A percentile compares a stretch with the other conserved stretches of the same genome.
These are phyloP conservation scores for Nannizziopsis arthrosporioides DNA, from an alignment of 2,329 filamentous ascomycete species.

Conservation along the genomic window DNA sequence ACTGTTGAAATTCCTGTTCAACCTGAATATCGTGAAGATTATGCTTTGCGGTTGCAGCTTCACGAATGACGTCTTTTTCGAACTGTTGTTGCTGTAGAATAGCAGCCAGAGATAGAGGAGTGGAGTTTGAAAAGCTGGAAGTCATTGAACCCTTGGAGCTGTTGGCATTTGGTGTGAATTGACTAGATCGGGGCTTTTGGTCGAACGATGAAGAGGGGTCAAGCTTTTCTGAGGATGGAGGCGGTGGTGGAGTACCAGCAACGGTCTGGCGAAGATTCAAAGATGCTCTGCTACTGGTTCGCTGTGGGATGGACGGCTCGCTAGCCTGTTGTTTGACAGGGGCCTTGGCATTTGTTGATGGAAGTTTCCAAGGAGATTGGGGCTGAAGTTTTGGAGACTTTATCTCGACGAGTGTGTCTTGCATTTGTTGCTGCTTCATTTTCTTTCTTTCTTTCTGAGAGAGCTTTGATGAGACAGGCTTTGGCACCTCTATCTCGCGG, in stretches of 20 bases:
- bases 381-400: constrained; percentile 27
- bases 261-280: constrained; percentile 53
- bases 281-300: constrained; percentile 33
- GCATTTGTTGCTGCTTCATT: constrained; percentile 55
- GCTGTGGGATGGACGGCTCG: constrained; percentile 12
- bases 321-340: constrained; percentile 3
- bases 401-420: constrained; percentile 30
- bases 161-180: constrained; percentile 40
- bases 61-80: constrained; percentile 70
- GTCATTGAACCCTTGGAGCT: constrained; percentile 14
- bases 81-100: constrained; percentile 79
- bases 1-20: constrained; percentile 92
- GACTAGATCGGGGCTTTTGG: constrained; percentile 13
- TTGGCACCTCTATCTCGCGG: constrained; percentile 28
- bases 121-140: constrained; percentile 43
- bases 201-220: neutral
- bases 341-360: constrained; percentile 23
- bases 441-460: constrained; percentile 90
- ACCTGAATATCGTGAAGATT: constrained; percentile 90
- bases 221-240: neutral
- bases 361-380: constrained; percentile 54
- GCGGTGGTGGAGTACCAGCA: constrained; percentile 31
- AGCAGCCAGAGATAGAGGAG: constrained; percentile 68
- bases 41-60: constrained; percentile 68
- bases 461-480: constrained; percentile 47